Evolutionary conservation across 768 basidiomycete species (phyloP).

Genomic region (Royoungia palumana): DNA sequence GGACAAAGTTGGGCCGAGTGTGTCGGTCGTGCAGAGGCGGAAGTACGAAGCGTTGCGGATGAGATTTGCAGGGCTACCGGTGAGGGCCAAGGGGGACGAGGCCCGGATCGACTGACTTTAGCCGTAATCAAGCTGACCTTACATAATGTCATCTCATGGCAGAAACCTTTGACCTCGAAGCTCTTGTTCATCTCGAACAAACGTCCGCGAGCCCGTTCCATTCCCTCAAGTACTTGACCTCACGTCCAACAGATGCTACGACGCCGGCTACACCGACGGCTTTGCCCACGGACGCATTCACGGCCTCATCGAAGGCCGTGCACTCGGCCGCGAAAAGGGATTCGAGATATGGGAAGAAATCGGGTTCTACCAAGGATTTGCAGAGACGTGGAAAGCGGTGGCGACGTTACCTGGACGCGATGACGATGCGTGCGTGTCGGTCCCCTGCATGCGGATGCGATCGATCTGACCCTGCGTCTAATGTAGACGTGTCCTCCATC

Average conservation of each 20-base stretch:
- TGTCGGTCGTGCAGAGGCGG: constrained; percentile 71
- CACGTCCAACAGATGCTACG: constrained; percentile 60
- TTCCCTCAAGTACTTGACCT: neutral
- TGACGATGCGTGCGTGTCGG: constrained; percentile 32
- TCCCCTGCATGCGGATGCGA: constrained; percentile 35
- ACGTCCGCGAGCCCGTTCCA: constrained; percentile 37
- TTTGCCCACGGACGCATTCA: constrained; percentile 84
- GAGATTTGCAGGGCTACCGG: constrained; percentile 80
- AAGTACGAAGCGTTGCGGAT: constrained; percentile 78
- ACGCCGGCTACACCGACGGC: constrained; percentile 73
- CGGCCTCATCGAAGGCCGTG: constrained; percentile 87
- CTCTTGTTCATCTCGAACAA: constrained; percentile 60
- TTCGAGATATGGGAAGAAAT: constrained; percentile 98
- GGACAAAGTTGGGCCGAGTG: constrained; percentile 84
- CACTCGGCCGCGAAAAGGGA: constrained; percentile 84
- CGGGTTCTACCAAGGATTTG: constrained; percentile 89
- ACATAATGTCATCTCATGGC: no score
- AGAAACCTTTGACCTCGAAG: constrained; percentile 51
- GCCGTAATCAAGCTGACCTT: no score
- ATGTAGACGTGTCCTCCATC: constrained; percentile 54
- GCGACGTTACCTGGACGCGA: constrained; percentile 33
- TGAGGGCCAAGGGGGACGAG: constrained; percentile 40
- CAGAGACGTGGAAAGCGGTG: constrained; percentile 62
- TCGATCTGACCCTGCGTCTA: neutral
- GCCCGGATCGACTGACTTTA: constrained; percentile 6